Base-by-base conservation (phyloP, 2,329 filamentous ascomycete species). In the Zymoseptoria ardabiliae region DNA sequence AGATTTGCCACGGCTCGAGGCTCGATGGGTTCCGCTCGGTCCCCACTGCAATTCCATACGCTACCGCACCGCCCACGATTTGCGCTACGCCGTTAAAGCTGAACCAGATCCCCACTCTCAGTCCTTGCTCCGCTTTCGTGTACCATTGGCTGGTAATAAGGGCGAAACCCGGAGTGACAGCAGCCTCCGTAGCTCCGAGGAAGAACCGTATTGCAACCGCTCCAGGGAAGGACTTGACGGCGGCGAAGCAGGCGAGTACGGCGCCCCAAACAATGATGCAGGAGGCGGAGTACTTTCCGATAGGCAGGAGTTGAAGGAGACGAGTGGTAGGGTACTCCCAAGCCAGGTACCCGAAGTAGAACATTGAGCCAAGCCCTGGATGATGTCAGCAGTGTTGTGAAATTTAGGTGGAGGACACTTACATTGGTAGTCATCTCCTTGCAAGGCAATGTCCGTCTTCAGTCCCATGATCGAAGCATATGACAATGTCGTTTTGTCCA, bases 111-210 rank as follows among this genome's bases (percentile, higher is more conserved):
- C 81, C 82, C 1, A 82, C 82, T 8, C 87, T 76, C 0, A 78
- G 75, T 1, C 83, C 84, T 73, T 89, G 86, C 69, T 90, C 87
- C 57, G 78, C 78, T 70, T 85, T 85, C 0, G 87, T 89, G 66
- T 89, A 90, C 86, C 86, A 90, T 73, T 88, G 85, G 3, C 78
- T 82, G 1, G 86, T 89, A 65, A 90, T 79, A 1, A 90, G 76
- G 0, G 84, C 82, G 65, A 89, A 89, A 0, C 85, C 85, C 0
- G 87, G 87, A 0, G 85, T 87, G 1, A 89, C 85, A 0, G 85
- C 84, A 0, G 85, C 78, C 69, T 90, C 87, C 58, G 87, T 87
- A 0, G 87, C 77, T 25, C 87, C 87, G 0, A 89, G 78, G 65
- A 89, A 83, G 69, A 89, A 85, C 0, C 87, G 81, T 35, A 89